phyloP scores from a whole-genome alignment of 345 rosid species.

The Melastoma malabathricum region DNA sequence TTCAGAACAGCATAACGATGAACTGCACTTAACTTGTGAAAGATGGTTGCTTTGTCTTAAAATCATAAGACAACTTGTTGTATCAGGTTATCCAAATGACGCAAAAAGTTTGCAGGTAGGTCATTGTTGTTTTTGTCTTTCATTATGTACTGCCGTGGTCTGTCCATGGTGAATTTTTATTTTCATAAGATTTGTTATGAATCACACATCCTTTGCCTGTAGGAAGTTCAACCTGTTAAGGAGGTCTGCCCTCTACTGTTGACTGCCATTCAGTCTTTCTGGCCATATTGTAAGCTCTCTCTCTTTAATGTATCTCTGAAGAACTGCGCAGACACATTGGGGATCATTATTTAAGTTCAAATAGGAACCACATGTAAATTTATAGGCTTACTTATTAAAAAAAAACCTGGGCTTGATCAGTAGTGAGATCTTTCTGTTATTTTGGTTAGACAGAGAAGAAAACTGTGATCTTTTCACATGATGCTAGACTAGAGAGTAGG shows the following conservation, averaged over 20 bases:
- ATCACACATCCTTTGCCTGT: slow-evolving; percentile 14
- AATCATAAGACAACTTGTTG: slow-evolving; percentile 65
- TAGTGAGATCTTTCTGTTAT: too few species aligned
- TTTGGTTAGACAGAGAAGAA: too few species aligned
- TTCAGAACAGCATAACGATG: slow-evolving; percentile 58
- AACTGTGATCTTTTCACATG: too few species aligned
- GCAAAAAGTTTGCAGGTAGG: slow-evolving; percentile 67
- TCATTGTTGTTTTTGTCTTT: background rate
- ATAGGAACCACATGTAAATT: too few species aligned
- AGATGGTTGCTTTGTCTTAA: slow-evolving; percentile 92
- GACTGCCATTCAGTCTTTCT: slow-evolving; percentile 66
- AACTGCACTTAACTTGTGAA: slow-evolving; percentile 71
- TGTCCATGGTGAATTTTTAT: background rate
- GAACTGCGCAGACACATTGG: too few species aligned
- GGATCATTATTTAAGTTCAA: too few species aligned
- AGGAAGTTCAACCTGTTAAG: slow-evolving; percentile 82
- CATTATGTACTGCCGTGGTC: background rate
- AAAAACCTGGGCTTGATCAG: too few species aligned
- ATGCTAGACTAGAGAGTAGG: too few species aligned
- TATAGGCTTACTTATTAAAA: too few species aligned
- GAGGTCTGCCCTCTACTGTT: slow-evolving; percentile 77
- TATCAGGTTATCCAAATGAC: slow-evolving; percentile 88
- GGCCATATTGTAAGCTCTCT: slow-evolving; percentile 69
- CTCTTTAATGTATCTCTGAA: background rate
- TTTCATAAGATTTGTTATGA: slow-evolving; percentile 3